Conservation (phyloP, 2,329 filamentous ascomycete species). For the Huntiella savannae region DNA sequence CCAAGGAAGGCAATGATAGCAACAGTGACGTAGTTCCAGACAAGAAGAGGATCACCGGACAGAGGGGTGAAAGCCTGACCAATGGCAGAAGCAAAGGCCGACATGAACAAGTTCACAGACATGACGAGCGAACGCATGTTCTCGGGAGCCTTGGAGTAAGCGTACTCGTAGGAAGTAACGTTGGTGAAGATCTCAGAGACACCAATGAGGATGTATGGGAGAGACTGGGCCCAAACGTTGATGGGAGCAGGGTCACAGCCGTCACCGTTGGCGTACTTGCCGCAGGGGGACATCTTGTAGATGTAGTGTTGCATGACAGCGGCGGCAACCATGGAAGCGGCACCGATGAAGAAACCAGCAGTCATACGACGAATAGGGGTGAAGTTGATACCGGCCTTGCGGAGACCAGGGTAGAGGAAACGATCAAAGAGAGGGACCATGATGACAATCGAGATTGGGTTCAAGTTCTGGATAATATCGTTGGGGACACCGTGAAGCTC, state of each 20-base stretch:
- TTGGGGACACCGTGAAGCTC: conserved; percentile 53
- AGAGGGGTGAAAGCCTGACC: conserved; percentile 49
- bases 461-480: conserved; percentile 57
- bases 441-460: conserved; percentile 57
- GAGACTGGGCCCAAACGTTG: conserved; percentile 42
- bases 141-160: conserved; percentile 56
- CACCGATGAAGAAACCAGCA: conserved; percentile 46
- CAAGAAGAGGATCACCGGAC: conserved; percentile 42
- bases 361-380: conserved; percentile 62
- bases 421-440: conserved; percentile 54
- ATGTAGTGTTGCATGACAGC: conserved; percentile 41
- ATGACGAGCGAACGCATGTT: conserved; percentile 68
- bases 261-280: conserved; percentile 30
- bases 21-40: conserved; percentile 53
- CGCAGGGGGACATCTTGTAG: conserved; percentile 44
- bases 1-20: conserved; percentile 44
- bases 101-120: conserved; percentile 51
- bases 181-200: conserved; percentile 35
- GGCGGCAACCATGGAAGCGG: conserved; percentile 39
- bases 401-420: conserved; percentile 49
- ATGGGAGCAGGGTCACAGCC: conserved; percentile 38
- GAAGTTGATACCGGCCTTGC: conserved; percentile 44
- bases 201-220: conserved; percentile 32
- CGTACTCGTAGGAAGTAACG: conserved; percentile 50
- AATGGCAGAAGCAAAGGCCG: conserved; percentile 47